Base-by-base conservation (phyloP, 164 flowering plant species). In the Saururus chinensis region DNA sequence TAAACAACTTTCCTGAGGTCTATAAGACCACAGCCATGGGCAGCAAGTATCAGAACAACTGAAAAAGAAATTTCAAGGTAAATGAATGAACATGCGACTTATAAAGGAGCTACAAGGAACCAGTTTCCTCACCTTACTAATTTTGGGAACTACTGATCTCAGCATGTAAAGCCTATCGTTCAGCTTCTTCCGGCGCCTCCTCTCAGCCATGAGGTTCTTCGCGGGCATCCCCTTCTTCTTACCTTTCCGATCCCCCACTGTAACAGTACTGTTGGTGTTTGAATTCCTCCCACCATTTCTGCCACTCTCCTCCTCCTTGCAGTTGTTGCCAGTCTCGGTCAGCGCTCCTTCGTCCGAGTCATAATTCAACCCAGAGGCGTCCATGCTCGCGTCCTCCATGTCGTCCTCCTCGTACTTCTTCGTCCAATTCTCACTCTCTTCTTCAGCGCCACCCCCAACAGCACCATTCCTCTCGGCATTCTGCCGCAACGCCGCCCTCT, bases 141-240 rank as follows among this genome's bases (percentile, higher is more conserved):
- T 92, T 74, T 87, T 89, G 37, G 98, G 98, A 25, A 92, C 95
- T 58, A 89, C 93, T 19, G 96, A 89, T 70, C 98, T 76, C 40
- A 92, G 83, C 98, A 89, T 87, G 81, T 86, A 92, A 7, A 89
- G 88, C 76, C 98, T 78, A 61, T 89, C 96, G 71, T 92, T 92
- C 30, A 92, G 91, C 80, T 89, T 89, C 95, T 89, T 89, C 79
- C 98, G 70, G 6, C 96, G 75, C 35, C 98, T 82, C 70, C 98
- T 77, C 76, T 92, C 98, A 0, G 96, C 98, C 96, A 92, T 92
- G 75, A 92, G 73, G 76, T 92, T 89, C 73, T 92, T 92, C 0
- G 98, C 96, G 8, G 98, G 96, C 40, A 84, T 73, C 17, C 96
- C 95, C 66, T 92, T 92, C 81, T 80, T 92, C 85, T 89, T 92